A percentile compares a stretch with the other conserved stretches of the same genome.
Conservation (phyloP, 495 filamentous ascomycete species). For the Penicillium lagena region DNA sequence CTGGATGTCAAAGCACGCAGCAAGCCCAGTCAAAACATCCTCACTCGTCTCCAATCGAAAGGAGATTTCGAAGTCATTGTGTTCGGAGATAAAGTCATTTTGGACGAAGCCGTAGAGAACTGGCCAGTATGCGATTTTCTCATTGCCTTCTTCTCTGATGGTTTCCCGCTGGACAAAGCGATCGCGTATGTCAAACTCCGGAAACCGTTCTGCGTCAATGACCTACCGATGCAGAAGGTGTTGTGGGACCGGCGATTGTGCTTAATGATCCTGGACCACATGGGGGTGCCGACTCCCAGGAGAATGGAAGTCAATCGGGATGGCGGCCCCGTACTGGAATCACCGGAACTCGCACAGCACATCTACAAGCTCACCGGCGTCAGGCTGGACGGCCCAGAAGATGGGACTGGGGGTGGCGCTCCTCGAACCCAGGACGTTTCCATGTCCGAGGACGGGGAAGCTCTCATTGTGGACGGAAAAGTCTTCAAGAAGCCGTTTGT, state of each 20-base stretch:
- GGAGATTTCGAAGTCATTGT: constrained; percentile 94
- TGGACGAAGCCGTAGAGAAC: constrained; percentile 76
- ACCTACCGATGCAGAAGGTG: constrained; percentile 95
- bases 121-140: constrained; percentile 77
- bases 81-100: constrained; percentile 96
- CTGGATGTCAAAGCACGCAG: constrained; percentile 93
- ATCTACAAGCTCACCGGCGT: constrained; percentile 76
- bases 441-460: constrained; percentile 79
- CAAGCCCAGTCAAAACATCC: constrained; percentile 91
- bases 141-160: constrained; percentile 96
- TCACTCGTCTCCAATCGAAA: constrained; percentile 83
- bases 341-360: constrained; percentile 68
- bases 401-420: constrained; percentile 62
- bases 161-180: constrained; percentile 94
- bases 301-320: constrained; percentile 92
- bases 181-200: constrained; percentile 87
- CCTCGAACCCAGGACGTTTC: constrained; percentile 59
- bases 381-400: constrained; percentile 64
- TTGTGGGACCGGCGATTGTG: constrained; percentile 94
- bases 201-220: constrained; percentile 96
- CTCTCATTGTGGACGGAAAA: constrained; percentile 77
- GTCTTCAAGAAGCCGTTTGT: constrained; percentile 89
- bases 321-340: constrained; percentile 76
- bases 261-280: constrained; percentile 76
- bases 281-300: constrained; percentile 81